Base-by-base conservation (phyloP, 495 filamentous ascomycete genomes). In the Lasiosphaeria miniovina region DNA sequence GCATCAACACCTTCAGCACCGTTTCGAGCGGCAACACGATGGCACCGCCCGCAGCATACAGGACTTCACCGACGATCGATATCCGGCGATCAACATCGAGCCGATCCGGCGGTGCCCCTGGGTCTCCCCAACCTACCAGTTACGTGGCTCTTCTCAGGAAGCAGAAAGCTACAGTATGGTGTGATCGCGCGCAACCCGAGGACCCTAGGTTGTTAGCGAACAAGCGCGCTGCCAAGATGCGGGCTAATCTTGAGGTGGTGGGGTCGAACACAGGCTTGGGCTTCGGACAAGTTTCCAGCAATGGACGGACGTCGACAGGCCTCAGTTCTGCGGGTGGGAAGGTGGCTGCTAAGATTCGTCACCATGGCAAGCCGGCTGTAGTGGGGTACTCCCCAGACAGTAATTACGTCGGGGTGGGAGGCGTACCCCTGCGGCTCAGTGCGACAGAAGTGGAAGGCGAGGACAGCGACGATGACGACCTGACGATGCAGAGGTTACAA, bases 141-240 rank as follows among this genome's bases (percentile, higher is more conserved):
- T 99, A 99, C 73, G 94, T 99, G 31, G 93, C 94, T 12, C 79
- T 97, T 9, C 88, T 99, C 78, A 84, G 94, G 51, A 90, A 90
- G 65, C 94, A 99, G 69, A 99, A 98, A 69, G 94, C 91, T 35
- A 99, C 94, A 0, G 94, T 99, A 7, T 99, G 94, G 94, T 97
- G 93, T 74, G 95, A 98, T 64, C 91, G 93, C 55, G 84, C 92
- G 12, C 94, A 99, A 66, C 84, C 88, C 53, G 91, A 98, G 74
- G 95, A 99, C 74, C 90, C 95, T 9, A 82, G 91, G 31, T 70
- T 96, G 56, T 72, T 88, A 6, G 91, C 90, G 32, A 84, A 89
- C 65, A 90, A 95, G 66, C 81, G 88, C 58, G 85, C 84, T 3
- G 95, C 92, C 54, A 96, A 93, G 76, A 82, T 87, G 74, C 77